Evolutionary conservation across 2,329 filamentous ascomycete species (phyloP).

Genomic region (Sphaerostilbella broomeana): DNA sequence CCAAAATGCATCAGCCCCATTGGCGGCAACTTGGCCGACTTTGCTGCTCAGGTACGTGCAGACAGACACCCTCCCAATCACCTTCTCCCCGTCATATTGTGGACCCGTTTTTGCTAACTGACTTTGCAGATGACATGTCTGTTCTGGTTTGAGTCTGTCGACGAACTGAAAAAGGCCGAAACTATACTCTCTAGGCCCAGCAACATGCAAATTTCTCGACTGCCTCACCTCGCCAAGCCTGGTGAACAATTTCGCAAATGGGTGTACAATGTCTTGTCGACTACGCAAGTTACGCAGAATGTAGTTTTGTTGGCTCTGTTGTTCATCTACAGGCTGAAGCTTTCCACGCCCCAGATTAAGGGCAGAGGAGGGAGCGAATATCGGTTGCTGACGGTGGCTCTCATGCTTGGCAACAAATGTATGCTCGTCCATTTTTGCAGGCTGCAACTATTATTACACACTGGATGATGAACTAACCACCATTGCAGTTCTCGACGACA

Average conservation of each 20-base stretch:
- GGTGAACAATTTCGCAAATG: conserved; percentile 82
- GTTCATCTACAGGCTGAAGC: conserved; percentile 91
- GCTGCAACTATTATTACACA: neutral
- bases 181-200: conserved; percentile 42
- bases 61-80: too few species aligned
- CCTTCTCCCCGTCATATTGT: neutral
- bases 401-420: conserved; percentile 99
- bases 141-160: conserved; percentile 92
- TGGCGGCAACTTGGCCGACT: conserved; percentile 72
- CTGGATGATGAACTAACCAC: neutral
- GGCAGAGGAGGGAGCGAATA: conserved; percentile 93
- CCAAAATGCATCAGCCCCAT: conserved; percentile 68
- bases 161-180: conserved; percentile 70
- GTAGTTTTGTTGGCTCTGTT: conserved; percentile 84
- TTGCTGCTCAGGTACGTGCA: conserved; percentile 66
- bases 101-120: neutral
- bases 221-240: conserved; percentile 68
- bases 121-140: conserved; percentile 76
- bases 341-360: conserved; percentile 79
- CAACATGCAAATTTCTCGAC: conserved; percentile 37
- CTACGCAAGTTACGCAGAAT: conserved; percentile 93
- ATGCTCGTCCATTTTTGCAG: conserved; percentile 25
- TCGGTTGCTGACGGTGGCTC: conserved; percentile 80
- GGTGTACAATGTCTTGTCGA: conserved; percentile 84
- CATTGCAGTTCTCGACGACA: conserved; percentile 76